Evolutionary conservation across 192 early-diverging fungal genomes (phyloP).

Genomic region (Backusella sp.): DNA sequence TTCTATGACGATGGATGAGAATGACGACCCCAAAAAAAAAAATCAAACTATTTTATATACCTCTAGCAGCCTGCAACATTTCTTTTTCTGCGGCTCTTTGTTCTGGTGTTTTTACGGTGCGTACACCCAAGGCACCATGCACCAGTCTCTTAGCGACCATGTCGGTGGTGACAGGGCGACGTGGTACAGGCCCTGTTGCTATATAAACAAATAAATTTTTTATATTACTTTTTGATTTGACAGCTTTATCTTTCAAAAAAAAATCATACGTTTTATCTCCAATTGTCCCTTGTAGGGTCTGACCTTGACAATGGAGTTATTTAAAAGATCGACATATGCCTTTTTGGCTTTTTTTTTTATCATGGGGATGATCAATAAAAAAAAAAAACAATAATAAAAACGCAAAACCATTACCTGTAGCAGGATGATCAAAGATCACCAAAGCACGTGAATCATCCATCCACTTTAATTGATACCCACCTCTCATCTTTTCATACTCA

Average conservation of each 20-base stretch:
- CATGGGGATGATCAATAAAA: not conserved
- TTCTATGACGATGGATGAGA: not conserved
- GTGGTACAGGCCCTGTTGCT: conserved; percentile 23
- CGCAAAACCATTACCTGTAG: conserved; percentile 47
- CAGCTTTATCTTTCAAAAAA: not conserved
- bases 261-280: conserved; percentile 10
- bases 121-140: conserved; percentile 72
- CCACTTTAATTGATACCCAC: conserved; percentile 74
- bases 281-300: conserved; percentile 22
- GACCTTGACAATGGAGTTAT: conserved; percentile 49
- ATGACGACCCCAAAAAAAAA: too few relatives aligned
- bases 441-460: conserved; percentile 69
- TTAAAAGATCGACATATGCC: conserved; percentile 54
- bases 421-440: conserved; percentile 66
- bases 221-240: not conserved
- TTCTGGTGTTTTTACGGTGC: conserved; percentile 44
- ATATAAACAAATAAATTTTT: not conserved
- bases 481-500: conserved; percentile 54
- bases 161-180: conserved; percentile 56
- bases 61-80: conserved; percentile 44
- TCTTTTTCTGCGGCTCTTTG: conserved; percentile 48
- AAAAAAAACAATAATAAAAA: too few relatives aligned
- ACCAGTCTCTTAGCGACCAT: conserved; percentile 74
- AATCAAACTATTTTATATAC: conserved; percentile 24
- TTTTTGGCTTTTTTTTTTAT: conserved; percentile 48